Evolutionary conservation across 495 filamentous ascomycete species (phyloP), one percentile per base, ranked within the genome.

Genomic region (Penicillium pancosmium): DNA sequence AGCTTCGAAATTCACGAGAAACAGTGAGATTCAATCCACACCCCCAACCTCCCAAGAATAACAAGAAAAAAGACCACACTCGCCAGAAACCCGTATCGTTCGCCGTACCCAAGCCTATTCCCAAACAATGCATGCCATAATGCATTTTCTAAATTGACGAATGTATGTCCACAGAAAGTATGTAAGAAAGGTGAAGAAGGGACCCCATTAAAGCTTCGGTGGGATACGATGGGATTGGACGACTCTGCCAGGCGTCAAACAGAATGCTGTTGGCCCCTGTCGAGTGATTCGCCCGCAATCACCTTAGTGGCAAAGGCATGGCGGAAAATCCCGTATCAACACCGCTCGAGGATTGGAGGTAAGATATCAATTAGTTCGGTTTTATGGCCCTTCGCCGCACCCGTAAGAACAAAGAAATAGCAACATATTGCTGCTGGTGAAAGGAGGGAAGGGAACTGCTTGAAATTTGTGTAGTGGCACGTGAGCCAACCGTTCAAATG

Each of bases 101-200:
- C 68, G 64, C 67, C 72, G 57, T 60, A 54, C 55, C 63, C 60
- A 65, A 50, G 48, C 54, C 58, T 57, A 60, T 68, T 63, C 61
- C 60, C 59, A 38, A 69, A 56, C 62, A 68, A 66, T 66, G 68
- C 68, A 73, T 70, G 68, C 69, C 70, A 58, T 70, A 68, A 67
- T 68, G 62, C 68, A 70, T 70, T 60, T 65, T 75, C 69, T 75
- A 75, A 73, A 54, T 67, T 60, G 67, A 67, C 21, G 46, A 64
- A 68, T 65, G 59, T 70, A 73, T 68, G 62, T 70, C 59, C 67
- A 66, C 52, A 68, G 55, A 63, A 64, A 63, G 56, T 54, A 56
- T 62, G 58, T 50, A 55, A 54, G 49, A 50, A 62, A 62, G 41
- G 16, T 41, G 25, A 35, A 35, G 9, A 25, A 36, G 12, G 13